phyloP scores from a whole-genome alignment of 306 rosid species.

The Hippophae gyantsensis region DNA sequence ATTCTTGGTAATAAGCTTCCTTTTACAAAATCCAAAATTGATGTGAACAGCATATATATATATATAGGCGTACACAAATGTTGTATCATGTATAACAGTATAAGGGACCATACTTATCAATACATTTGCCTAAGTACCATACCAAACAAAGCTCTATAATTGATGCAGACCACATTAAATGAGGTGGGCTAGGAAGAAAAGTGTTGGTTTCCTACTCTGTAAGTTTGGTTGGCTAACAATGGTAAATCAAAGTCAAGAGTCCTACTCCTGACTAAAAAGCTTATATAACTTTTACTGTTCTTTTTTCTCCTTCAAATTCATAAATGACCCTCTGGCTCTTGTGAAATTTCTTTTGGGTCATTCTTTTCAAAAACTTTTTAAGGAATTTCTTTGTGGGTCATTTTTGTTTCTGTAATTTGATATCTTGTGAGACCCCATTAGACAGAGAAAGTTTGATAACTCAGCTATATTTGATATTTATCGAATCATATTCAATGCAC shows the following conservation, averaged over 20 bases:
- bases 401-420: background rate
- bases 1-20: background rate
- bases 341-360: no score
- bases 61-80: background rate
- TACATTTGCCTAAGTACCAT: background rate
- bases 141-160: background rate
- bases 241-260: background rate
- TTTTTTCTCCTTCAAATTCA: background rate
- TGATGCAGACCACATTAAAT: conserved; percentile 23
- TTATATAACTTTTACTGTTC: background rate
- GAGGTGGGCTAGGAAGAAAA: conserved; percentile 11
- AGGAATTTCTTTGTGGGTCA: background rate
- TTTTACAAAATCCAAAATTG: background rate
- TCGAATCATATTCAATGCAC: background rate
- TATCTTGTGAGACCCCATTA: conserved; percentile 11
- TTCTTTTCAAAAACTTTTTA: no score
- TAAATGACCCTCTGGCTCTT: background rate
- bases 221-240: conserved; percentile 5
- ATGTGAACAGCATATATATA: background rate
- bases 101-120: background rate
- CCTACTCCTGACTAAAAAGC: background rate
- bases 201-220: conserved; percentile 8
- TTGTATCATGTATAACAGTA: background rate
- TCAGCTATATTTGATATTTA: conserved; percentile 4
- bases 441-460: conserved; percentile 1